Evolutionary conservation across 305 asterid species (phyloP), one percentile per base, ranked within the genome.

Genomic region (Rubia tinctorum): DNA sequence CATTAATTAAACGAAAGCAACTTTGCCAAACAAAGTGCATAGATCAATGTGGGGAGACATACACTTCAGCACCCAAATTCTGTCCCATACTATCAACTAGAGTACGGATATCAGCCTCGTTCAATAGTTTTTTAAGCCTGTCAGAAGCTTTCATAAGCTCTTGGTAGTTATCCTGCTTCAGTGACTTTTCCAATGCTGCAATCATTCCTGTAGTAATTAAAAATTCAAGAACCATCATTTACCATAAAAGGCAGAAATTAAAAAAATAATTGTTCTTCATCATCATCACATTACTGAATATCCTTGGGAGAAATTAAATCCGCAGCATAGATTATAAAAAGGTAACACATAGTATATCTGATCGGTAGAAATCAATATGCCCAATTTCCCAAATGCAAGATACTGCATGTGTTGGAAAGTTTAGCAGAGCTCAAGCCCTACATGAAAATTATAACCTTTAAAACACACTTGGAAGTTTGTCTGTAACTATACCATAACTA

Each of bases 131-230:
- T 69, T 81, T 55, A 72, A 95, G 89, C 86, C 82, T 92, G 73
- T 86, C 92, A 1, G 90, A 83, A 82, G 95, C 95, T 84, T 87
- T 95, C 79, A 37, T 80, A 80, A 89, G 71, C 82, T 85, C 96
- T 64, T 84, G 91, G 79, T 68, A 71, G 73, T 80, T 83, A 66
- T 75, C 83, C 69, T 74, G 69, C 80, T 74, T 77, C 69, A 82
- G 89, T 66, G 81, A 72, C 73, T 83, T 88, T 67, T 88, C 87
- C 71, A 91, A 83, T 30, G 85, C 91, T 77, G 80, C 75, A 75
- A 88, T 84, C 85, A 85, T 83, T 40, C 89, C 99, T 95, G 93
- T 77, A 80, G 66, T 59, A 74, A 62, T 39, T 63, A 78, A 39
- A 78, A 63, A n/a, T 71, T 66, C 40, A 62, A 56, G 44, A 69